Conservation (phyloP, 345 rosid genomes). For the Angophora floribunda region DNA sequence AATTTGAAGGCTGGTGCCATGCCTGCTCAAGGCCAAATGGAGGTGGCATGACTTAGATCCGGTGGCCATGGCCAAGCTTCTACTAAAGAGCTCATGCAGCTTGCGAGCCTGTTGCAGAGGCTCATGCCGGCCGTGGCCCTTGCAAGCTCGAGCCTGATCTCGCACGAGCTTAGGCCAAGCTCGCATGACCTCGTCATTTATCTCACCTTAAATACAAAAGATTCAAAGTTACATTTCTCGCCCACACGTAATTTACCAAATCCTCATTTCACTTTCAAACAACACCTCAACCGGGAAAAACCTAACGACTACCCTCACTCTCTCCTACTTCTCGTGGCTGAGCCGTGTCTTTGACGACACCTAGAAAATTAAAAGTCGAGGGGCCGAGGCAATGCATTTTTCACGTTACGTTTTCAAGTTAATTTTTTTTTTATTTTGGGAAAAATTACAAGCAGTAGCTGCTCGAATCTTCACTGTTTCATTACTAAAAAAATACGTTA, state of each 20-base stretch:
- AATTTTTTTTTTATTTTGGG: background rate
- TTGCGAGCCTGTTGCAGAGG: too few species aligned
- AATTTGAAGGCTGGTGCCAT: background rate
- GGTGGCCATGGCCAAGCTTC: background rate
- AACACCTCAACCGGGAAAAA: background rate
- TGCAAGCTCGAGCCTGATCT: background rate
- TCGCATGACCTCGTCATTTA: background rate
- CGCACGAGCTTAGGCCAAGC: background rate
- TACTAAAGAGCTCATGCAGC: background rate
- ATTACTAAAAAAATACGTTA: background rate
- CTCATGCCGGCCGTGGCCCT: accelerated
- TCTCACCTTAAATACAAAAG: background rate
- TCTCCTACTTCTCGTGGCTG: background rate
- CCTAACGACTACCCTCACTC: background rate
- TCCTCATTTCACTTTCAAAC: background rate
- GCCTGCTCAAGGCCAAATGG: background rate
- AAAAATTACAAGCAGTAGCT: background rate
- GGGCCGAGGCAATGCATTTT: background rate
- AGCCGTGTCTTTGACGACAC: background rate
- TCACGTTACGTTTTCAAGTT: background rate
- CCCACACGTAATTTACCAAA: background rate
- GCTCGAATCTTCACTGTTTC: background rate
- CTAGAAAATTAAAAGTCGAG: background rate
- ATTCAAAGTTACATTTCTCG: background rate
- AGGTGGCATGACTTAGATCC: background rate